Evolutionary conservation across 73 alveolate genomes (phyloP).

Genomic region (Diophrys sp.): DNA sequence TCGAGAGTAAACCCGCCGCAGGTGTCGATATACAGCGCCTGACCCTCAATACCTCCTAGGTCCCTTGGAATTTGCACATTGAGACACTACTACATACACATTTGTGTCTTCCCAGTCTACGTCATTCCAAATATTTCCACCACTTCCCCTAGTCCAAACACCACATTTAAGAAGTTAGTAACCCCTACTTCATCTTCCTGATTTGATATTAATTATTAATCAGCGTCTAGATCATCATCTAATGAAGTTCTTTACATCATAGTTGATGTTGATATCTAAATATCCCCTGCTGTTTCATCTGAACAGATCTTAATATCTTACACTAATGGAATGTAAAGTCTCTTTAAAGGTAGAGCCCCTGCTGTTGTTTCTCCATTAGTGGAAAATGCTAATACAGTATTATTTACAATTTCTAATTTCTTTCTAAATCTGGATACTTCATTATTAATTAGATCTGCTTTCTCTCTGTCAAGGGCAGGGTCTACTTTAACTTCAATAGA

Average conservation of each 20-base stretch:
- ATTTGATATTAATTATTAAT: background rate
- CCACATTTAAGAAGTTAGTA: constrained; percentile 46
- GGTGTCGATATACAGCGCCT: constrained; percentile 56
- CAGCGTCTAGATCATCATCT: constrained; percentile 28
- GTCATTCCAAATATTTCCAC: constrained; percentile 44
- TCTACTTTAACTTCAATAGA: too few relatives aligned
- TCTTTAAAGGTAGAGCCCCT: too few relatives aligned
- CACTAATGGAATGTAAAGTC: too few relatives aligned
- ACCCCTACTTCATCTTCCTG: constrained; percentile 17
- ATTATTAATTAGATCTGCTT: too few relatives aligned
- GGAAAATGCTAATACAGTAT: too few relatives aligned
- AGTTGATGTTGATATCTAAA: background rate
- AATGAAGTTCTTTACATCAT: constrained; percentile 17
- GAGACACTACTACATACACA: constrained; percentile 45
- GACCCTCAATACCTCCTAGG: constrained; percentile 58
- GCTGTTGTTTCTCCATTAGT: too few relatives aligned
- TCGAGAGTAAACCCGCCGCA: constrained; percentile 51
- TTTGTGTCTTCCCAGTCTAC: constrained; percentile 36
- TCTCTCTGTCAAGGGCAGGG: too few relatives aligned
- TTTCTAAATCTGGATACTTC: too few relatives aligned
- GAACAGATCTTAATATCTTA: too few relatives aligned
- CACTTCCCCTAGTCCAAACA: constrained; percentile 60
- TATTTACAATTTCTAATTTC: too few relatives aligned
- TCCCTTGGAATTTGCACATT: constrained; percentile 47
- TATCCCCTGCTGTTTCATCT: too few relatives aligned